Conservation (phyloP, 768 basidiomycete species). For the Mycena rosella region DNA sequence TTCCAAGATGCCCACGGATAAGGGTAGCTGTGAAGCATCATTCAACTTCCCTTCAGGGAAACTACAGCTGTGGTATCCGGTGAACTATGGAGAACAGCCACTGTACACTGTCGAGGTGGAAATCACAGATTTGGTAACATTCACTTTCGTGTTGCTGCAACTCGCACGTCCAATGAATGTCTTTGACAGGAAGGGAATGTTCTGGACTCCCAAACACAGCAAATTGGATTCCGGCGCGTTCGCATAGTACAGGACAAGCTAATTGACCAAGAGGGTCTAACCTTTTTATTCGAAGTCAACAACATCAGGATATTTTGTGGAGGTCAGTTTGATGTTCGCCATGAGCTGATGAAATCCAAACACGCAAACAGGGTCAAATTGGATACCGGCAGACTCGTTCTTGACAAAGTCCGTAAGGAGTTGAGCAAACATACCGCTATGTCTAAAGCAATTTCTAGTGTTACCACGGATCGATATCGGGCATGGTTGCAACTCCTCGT, state of each 20-base stretch:
- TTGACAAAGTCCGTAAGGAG: constrained; percentile 70
- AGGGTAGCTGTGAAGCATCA: constrained; percentile 52
- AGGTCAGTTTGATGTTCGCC: constrained; percentile 54
- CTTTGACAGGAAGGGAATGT: constrained; percentile 58
- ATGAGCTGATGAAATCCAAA: background rate
- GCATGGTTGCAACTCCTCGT: constrained; percentile 88
- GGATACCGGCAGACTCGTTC: constrained; percentile 96
- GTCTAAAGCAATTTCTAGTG: constrained; percentile 42
- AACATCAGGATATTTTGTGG: constrained; percentile 90
- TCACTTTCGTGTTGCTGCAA: background rate
- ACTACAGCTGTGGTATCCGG: constrained; percentile 88
- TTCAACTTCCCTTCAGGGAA: constrained; percentile 68
- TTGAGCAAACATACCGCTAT: constrained; percentile 1
- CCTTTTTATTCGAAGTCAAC: constrained; percentile 94
- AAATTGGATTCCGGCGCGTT: constrained; percentile 84
- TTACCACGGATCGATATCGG: constrained; percentile 71
- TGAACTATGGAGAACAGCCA: constrained; percentile 85
- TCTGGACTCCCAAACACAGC: constrained; percentile 68
- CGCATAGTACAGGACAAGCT: constrained; percentile 86
- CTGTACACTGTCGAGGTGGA: constrained; percentile 74
- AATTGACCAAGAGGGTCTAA: constrained; percentile 78
- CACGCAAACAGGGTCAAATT: constrained; percentile 74
- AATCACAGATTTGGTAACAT: constrained; percentile 67
- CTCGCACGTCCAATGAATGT: background rate
- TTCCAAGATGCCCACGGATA: constrained; percentile 50